Evolutionary conservation across 306 rosid genomes (phyloP), one percentile per base, ranked within the genome.

Genomic region (Alnus glutinosa): DNA sequence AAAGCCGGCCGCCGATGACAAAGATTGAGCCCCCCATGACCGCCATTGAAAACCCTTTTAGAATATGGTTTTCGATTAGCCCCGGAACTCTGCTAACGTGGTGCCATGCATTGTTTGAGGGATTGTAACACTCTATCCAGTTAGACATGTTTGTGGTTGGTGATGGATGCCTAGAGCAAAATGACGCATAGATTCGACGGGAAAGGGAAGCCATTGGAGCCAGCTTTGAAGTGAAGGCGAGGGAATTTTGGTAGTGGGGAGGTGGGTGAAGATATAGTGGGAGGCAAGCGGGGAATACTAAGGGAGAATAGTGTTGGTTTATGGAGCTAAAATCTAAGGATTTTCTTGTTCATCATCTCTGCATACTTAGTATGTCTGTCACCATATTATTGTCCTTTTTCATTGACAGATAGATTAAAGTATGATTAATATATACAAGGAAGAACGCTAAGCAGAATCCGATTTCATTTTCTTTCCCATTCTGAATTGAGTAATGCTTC

Each of bases 1-100:
- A 80, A 13, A 80, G 62, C 23, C 78, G 50, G 7, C 87, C 82
- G 11, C 87, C 85, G 11, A 84, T 70, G 5, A 84, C 7, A 28
- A 32, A 80, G 30, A 84, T 19, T 23, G 34, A 73, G 28, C 77
- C 79, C 7, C 46, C 82, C 1, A 77, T 39, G 50, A 77, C 34
- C 6, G 80, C 85, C 87, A 84, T 84, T 9, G 85, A 66, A 32
- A 84, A 84, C 0, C 85, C 85, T n/a, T 84, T 84, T 8, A 84
- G 59, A 34, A 78, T 79, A 10, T 80, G 85, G 61, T 84, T 80
- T n/a, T 77, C 73, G 1, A 28, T 1, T 14, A 84, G 79, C 0
- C 77, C 79, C 2, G 87, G 84, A 49, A 84, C 57, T 4, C 57
- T 37, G 9, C 50, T 73, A 42, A 84, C 50, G 13, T 76, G 73